Evolutionary conservation across 176 grass and related monocot genomes (phyloP).

Genomic region (Rhipidocladum racemiflorum): DNA sequence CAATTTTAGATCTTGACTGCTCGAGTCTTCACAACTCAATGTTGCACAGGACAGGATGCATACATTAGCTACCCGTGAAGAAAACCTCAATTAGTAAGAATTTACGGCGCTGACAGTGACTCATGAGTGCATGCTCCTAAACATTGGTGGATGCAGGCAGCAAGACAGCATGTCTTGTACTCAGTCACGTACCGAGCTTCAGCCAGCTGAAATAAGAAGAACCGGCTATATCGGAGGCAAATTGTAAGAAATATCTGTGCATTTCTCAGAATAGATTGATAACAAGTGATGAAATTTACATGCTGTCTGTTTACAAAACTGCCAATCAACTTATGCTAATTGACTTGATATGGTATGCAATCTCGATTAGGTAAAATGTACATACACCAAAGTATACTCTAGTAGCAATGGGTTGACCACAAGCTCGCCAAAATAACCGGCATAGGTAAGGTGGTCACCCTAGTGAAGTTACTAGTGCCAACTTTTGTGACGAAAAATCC

Average conservation of each 20-base stretch:
- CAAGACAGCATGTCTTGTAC: neutral
- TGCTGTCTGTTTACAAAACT: constrained; percentile 17
- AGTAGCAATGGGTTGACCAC: constrained; percentile 38
- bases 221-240: neutral
- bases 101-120: neutral
- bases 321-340: constrained; percentile 36
- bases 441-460: constrained; percentile 10
- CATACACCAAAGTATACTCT: constrained; percentile 23
- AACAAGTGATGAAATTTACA: constrained; percentile 47
- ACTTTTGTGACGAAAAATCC: constrained; percentile 6
- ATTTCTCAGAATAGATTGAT: constrained; percentile 25
- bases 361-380: constrained; percentile 26
- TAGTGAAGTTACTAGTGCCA: constrained; percentile 12
- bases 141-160: constrained; percentile 17
- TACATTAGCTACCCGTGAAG: constrained; percentile 17
- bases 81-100: constrained; percentile 1
- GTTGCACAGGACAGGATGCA: constrained; percentile 22
- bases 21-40: constrained; percentile 14
- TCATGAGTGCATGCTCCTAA: neutral
- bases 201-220: constrained; percentile 17
- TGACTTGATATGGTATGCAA: neutral
- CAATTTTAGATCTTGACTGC: constrained; percentile 42
- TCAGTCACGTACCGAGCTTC: neutral
- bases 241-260: neutral
- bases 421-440: constrained; percentile 46